A percentile compares a stretch with the other conserved stretches of the same genome.
Conservation (phyloP, 345 rosid genomes). For the Pugionium dolabratum region DNA sequence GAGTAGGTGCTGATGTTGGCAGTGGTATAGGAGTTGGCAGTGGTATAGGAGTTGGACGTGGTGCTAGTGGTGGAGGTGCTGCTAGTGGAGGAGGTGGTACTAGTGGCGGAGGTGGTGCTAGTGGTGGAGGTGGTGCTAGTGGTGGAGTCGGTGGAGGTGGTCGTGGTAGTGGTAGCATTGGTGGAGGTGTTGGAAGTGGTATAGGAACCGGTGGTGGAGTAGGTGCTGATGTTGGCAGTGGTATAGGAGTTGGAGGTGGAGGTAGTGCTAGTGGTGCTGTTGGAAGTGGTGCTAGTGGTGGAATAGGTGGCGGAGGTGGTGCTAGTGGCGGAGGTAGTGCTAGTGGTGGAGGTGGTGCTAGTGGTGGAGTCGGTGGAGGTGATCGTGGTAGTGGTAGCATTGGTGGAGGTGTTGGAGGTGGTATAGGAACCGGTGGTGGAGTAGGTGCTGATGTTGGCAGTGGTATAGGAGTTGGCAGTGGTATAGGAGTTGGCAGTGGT, state of each 20-base stretch:
- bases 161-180: background rate
- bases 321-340: background rate
- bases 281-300: too few relatives aligned
- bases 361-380: constrained; percentile 18
- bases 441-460: constrained; percentile 30
- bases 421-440: background rate
- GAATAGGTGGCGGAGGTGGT: background rate
- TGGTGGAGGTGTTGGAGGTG: constrained; percentile 5
- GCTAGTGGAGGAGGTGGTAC: too few relatives aligned
- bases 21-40: too few relatives aligned
- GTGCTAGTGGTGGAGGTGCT: too few relatives aligned
- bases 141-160: background rate
- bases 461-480: background rate
- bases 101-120: too few relatives aligned
- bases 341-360: constrained; percentile 9
- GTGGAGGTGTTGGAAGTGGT: background rate
- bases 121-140: background rate
- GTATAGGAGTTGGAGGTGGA: constrained; percentile 25
- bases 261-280: too few relatives aligned
- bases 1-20: background rate
- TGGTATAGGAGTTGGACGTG: background rate
- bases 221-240: background rate
- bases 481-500: background rate
- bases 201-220: too few relatives aligned
- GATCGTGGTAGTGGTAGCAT: background rate